These are phyloP conservation scores for Globisporangium lucens DNA, from an alignment of 352 stramenopile genomes.

Conservation along the genomic window DNA sequence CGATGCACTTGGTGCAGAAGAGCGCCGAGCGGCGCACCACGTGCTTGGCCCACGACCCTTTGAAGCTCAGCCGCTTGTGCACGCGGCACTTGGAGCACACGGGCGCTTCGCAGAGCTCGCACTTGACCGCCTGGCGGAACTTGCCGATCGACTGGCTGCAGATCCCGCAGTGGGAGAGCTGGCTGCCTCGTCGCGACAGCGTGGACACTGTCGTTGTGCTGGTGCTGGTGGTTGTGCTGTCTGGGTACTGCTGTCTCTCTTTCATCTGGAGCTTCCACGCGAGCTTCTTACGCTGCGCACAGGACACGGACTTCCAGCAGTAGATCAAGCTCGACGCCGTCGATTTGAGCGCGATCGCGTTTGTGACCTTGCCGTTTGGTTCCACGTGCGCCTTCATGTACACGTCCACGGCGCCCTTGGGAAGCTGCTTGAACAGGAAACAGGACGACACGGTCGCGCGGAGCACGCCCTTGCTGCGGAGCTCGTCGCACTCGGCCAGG, in stretches of 20 bases:
- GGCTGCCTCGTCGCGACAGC: conserved; percentile 3
- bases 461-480: conserved; percentile 34
- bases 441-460: conserved; percentile 36
- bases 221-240: not conserved
- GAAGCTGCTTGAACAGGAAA: conserved; percentile 33
- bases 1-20: conserved; percentile 14
- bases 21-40: conserved; percentile 1
- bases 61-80: conserved; percentile 9
- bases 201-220: not conserved
- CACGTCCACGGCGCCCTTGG: conserved; percentile 23
- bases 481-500: conserved; percentile 26
- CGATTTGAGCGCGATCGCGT: conserved; percentile 24
- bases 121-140: conserved; percentile 15
- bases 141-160: conserved; percentile 9
- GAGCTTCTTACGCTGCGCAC: conserved; percentile 35
- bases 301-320: conserved; percentile 30
- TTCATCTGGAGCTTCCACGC: conserved; percentile 17
- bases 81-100: conserved; percentile 18
- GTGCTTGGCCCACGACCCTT: conserved; percentile 3
- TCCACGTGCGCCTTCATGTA: conserved; percentile 28
- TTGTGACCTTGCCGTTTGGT: conserved; percentile 18
- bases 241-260: not conserved
- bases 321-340: conserved; percentile 23
- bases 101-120: conserved; percentile 11
- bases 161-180: conserved; percentile 10